Evolutionary conservation across 345 rosid species (phyloP), one percentile per base, ranked within the genome.

Genomic region (Syzygium oleosum): DNA sequence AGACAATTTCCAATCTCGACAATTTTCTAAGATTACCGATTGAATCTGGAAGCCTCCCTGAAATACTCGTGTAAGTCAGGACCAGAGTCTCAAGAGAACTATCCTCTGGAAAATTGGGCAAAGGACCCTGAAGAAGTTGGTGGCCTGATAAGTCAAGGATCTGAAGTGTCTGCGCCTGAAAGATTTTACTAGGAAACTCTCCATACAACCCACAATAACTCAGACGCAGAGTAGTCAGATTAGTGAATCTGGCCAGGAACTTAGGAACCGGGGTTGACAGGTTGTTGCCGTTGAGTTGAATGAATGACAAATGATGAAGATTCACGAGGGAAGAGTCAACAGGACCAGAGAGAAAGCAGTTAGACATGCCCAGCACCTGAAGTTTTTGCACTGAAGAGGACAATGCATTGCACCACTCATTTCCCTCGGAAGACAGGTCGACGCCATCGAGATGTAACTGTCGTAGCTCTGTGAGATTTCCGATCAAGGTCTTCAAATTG

Each of bases 41-140:
- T 54, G 96, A 92, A 43, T 85, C 86, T 4, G 94, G 94, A 34
- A 93, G 17, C 7, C 29, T 12, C 38, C 94, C 93, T 0, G 91
- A 88, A 84, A 92, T 88, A 1, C 25, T 89, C 6, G 95, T 92
- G 7, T 8, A 1, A 14, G 88, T 51, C 17, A 93, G 91, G 27
- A 29, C 9, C 29, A 92, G 25, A 7, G 29, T 88, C 84, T 49
- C 77, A 41, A 94, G 90, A 86, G 92, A 89, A 34, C 15, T 12
- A 86, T 86, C 85, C 23, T 8, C 12, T 2, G 53, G 84, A 78
- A 89, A 86, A 0, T 86, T 51, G 1, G 91, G 88, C 56, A 92
- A 56, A 17, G 87, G 38, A 10, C 91, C 96, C 8, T 80, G 46
- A 41, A 94, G 93, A 12, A 84, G 52, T 16, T 8, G 0, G 53